Base-by-base conservation (phyloP, 768 basidiomycete genomes). In the Amanita molliuscula region DNA sequence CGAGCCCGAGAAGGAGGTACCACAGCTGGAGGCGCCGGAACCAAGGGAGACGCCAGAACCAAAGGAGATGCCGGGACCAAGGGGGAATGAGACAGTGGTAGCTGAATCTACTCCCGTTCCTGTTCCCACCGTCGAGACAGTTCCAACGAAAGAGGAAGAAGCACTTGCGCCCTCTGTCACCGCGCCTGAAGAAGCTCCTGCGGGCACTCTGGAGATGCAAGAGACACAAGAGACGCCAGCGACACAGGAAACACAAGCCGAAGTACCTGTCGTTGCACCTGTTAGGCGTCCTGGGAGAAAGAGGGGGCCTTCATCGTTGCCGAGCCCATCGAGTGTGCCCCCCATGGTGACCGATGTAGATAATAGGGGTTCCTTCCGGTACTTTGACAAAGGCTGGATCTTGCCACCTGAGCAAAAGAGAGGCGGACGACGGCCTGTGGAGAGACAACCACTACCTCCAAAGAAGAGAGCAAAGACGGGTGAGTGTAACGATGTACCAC, bases 341-440 rank as follows among this genome's bases (percentile, higher is more conserved):
- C 72, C 76, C 21, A 67, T 86, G 48, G 82, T 89, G 2, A 75
- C 81, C n/a, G 71, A 81, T 36, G 79, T 94, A 28, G 85, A 84
- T 59, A 74, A 76, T 37, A 75, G 78, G 48, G 76, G 76, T 37
- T 83, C 82, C 16, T 96, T 95, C 71, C 77, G 71, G 59, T 65
- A 83, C 66, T 95, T 95, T 66, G 84, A 96, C 52, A 70, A 73
- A 20, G 92, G 92, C 0, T 94, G 90, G 91, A 88, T 95, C 6
- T 66, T 94, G 11, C 87, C 89, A 20, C 70, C 79, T 2, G 87
- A 84, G 29, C 76, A 80, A 46, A 76, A 79, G 55, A 74, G 91
- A 28, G 76, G 81, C 26, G 79, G 80, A 18, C 68, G 85, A 11
- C 62, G 65, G 18, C 59, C 69, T 11, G 53, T 72, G 8, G 78